Evolutionary conservation across 805 yeast species (phyloP), one percentile per base, ranked within the genome.

Genomic region (Jamesozyma lodderae): DNA sequence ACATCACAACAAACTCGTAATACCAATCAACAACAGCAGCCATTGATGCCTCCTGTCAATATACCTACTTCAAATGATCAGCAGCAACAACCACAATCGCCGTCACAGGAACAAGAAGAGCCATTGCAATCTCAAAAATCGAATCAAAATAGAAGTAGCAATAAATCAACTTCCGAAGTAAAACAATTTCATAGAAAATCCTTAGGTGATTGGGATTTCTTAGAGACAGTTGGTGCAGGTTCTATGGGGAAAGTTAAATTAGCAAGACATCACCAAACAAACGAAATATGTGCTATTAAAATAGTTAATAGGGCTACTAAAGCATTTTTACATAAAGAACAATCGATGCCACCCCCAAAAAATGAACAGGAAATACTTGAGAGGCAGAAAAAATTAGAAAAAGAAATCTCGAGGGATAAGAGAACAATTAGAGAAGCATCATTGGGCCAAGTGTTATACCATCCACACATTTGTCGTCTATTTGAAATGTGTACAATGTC

Each of bases 181-280:
- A 66, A 59, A 35, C 67, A 60, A 48, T 82, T 83, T 49, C 90
- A 87, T 58, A 75, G 97, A 46, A 81, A 81, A 42, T 73, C 95
- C 4, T 81, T 90, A 38, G 98, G 98, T 13, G 96, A 92, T 47
- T 90, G 98, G 98, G 95, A 86, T 51, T 88, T 90, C 52, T 72
- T 85, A 43, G 86, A 86, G 61, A 87, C 96, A 4, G 85, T 92
- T 32, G 99, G 99, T 33, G 95, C 97, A 2, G 98, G 99, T 3
- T 86, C 96, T 0, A 92, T 92, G 98, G 99, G 99, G 42, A 94
- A 92, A 60, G 99, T 92, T 34, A 92, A 92, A 64, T 68, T 92
- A 28, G 97, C 97, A 2, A 79, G 76, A 51, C 94, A 90, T 63
- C 75, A 83, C 49, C 63, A 77, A 27, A 86, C 96, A 1, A 76